A percentile compares a stretch with the other conserved stretches of the same genome.
Conservation (phyloP, 768 basidiomycete genomes). For the Kwoniella dendrophila region DNA sequence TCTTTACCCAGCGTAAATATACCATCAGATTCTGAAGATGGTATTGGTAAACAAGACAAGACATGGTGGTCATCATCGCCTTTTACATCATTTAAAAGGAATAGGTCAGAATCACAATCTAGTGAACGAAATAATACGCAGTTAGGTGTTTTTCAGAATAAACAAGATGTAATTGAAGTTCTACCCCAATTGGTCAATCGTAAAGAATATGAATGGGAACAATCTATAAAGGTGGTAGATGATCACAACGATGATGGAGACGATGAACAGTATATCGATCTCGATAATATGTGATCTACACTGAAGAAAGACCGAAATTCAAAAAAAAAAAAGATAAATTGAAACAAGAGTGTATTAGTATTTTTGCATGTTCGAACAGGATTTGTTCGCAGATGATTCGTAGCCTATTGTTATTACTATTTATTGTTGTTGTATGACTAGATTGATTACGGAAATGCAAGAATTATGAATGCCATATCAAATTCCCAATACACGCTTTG, state of each 20-base stretch:
- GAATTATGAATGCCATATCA: no score
- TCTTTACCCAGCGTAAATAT: conserved; percentile 7
- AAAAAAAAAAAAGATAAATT: no score
- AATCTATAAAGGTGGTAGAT: not conserved
- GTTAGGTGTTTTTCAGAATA: not conserved
- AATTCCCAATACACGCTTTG: no score
- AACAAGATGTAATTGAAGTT: not conserved
- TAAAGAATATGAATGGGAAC: not conserved
- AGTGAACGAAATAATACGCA: not conserved
- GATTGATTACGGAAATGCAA: no score
- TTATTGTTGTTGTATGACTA: not conserved
- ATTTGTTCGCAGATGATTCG: no score
- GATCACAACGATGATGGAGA: conserved; percentile 1
- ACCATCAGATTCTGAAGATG: conserved; percentile 1
- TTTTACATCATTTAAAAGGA: not conserved
- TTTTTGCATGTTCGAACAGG: no score
- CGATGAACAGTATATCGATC: conserved; percentile 26
- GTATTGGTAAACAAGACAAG: not conserved
- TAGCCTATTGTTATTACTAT: no score
- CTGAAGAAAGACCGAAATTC: not conserved
- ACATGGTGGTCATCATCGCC: conserved; percentile 14
- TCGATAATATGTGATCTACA: conserved; percentile 18
- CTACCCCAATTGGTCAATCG: not conserved
- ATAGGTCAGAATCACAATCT: conserved; percentile 4
- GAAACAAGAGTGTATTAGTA: no score